phyloP scores from a whole-genome alignment of 1,284 basidiomycete species.

The Cystobasidium slooffiae region DNA sequence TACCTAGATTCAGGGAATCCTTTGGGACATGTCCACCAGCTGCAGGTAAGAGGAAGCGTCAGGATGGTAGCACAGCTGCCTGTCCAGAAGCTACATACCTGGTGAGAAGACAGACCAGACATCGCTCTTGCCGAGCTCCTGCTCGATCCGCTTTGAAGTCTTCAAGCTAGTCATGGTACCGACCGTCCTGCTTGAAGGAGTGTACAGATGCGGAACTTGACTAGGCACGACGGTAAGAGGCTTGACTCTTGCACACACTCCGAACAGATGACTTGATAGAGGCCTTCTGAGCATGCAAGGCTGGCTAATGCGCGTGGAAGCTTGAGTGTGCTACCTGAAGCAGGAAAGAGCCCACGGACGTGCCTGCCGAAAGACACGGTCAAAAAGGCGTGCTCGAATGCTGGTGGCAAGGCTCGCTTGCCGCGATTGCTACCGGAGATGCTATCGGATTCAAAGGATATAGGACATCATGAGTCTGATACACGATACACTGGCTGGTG shows the following conservation, averaged over 20 bases:
- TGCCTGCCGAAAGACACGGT: not conserved
- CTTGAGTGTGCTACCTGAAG: not conserved
- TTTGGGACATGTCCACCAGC: constrained; percentile 51
- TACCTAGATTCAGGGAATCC: constrained; percentile 54
- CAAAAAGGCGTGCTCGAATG: constrained; percentile 14
- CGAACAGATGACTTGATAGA: not conserved
- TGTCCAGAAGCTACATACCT: not conserved
- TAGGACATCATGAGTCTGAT: not conserved
- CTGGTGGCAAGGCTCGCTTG: constrained; percentile 10
- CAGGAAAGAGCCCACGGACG: not conserved
- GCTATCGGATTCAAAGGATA: not conserved
- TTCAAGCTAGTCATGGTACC: constrained; percentile 10
- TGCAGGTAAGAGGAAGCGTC: not conserved
- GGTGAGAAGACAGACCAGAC: constrained; percentile 52
- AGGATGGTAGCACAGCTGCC: too few species aligned
- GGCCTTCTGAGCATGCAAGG: constrained; percentile 14
- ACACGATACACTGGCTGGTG: not conserved
- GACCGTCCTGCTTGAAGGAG: not conserved
- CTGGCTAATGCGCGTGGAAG: not conserved
- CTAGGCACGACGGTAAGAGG: not conserved
- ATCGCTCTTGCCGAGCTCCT: constrained; percentile 45
- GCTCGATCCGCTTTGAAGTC: constrained; percentile 27
- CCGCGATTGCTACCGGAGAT: not conserved
- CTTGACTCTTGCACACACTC: not conserved
- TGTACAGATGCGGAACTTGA: not conserved